Percentiles rank a stretch among this genome's conserved stretches.
Conservation (phyloP, 2,329 filamentous ascomycete genomes). For the Sordariomycetes sp. region DNA sequence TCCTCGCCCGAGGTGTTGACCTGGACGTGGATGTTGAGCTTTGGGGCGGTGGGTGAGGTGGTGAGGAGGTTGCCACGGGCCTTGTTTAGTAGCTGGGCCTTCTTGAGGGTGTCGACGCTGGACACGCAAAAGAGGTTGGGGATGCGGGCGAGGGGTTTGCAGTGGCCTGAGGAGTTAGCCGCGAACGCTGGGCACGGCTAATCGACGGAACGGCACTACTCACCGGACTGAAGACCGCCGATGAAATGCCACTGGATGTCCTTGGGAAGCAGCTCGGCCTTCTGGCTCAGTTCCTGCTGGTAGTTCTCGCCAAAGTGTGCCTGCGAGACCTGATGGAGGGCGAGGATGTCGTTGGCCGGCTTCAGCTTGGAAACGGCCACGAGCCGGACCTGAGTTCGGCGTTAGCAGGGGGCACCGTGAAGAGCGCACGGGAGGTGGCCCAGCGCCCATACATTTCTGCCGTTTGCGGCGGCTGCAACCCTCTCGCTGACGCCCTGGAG, state of each 20-base stretch:
- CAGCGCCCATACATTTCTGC: constrained; percentile 38
- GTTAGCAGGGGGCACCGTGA: neutral
- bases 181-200: neutral
- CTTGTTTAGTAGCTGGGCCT: constrained; percentile 71
- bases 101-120: constrained; percentile 80
- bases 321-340: constrained; percentile 60
- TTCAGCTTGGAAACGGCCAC: constrained; percentile 97
- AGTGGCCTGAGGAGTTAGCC: constrained; percentile 56
- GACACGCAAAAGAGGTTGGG: constrained; percentile 87
- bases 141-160: constrained; percentile 75
- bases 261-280: constrained; percentile 66
- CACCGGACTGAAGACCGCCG: constrained; percentile 73
- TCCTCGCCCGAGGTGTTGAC: constrained; percentile 90
- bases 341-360: constrained; percentile 80
- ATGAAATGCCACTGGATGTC: constrained; percentile 93
- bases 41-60: constrained; percentile 22
- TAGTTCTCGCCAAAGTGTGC: constrained; percentile 96
- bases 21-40: constrained; percentile 73
- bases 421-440: neutral
- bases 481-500: constrained; percentile 49
- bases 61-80: constrained; percentile 52
- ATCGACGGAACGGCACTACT: neutral
- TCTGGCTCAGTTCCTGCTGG: constrained; percentile 77
- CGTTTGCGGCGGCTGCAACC: constrained; percentile 40
- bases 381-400: constrained; percentile 53